phyloP scores from a whole-genome alignment of 2,329 filamentous ascomycete species.

The Metarhizium humberi region DNA sequence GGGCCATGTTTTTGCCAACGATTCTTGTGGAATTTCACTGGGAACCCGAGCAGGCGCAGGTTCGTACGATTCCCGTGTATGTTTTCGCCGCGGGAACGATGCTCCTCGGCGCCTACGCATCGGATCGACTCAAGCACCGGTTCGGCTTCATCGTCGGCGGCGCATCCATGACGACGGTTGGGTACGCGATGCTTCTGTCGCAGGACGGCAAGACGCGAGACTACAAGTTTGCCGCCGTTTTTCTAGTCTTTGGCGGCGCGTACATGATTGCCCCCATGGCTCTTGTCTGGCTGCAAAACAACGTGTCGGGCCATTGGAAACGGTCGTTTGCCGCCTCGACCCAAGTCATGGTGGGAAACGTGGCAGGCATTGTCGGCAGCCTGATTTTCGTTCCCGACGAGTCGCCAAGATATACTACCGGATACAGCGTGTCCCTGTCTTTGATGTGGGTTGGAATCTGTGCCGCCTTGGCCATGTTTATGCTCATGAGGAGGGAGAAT shows the following conservation, averaged over 20 bases:
- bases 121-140: conserved; percentile 41
- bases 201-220: conserved; percentile 14
- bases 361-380: conserved; percentile 33
- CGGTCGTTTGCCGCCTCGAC: conserved; percentile 42
- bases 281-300: conserved; percentile 47
- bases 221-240: conserved; percentile 43
- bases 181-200: conserved; percentile 45
- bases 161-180: conserved; percentile 37
- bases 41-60: too few relatives aligned
- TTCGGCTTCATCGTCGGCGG: conserved; percentile 45
- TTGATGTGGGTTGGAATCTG: neutral
- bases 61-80: conserved; percentile 28
- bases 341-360: conserved; percentile 38
- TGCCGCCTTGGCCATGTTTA: neutral
- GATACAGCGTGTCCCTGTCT: neutral
- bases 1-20: too few relatives aligned
- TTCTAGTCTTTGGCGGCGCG: conserved; percentile 42
- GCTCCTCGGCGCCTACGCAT: conserved; percentile 27
- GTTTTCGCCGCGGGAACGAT: conserved; percentile 21
- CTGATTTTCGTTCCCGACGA: conserved; percentile 30
- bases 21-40: too few relatives aligned
- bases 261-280: conserved; percentile 46
- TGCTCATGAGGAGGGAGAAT: too few relatives aligned
- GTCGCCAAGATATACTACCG: neutral
- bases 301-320: conserved; percentile 49